Evolutionary conservation across 495 filamentous ascomycete genomes (phyloP), one percentile per base, ranked within the genome.

Genomic region (Collariella sp.): DNA sequence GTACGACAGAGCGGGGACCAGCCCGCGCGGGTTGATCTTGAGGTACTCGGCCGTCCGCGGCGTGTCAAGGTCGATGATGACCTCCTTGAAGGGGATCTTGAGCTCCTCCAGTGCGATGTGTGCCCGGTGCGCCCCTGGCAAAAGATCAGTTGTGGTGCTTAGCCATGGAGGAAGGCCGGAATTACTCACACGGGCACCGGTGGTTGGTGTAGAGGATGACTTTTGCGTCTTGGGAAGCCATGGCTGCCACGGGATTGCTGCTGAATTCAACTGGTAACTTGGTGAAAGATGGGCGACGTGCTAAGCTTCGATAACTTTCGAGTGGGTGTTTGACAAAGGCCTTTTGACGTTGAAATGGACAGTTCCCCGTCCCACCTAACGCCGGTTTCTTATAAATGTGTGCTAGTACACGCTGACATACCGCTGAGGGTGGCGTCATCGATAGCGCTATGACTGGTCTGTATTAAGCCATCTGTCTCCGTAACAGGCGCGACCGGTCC

Each of bases 21-120:
- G 78, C 24, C 89, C 89, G 42, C 87, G 82, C 62, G 88, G 89
- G 71, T 95, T 96, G 65, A 96, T 72, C 45, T 86, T 75, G 4
- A 94, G 79, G 67, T 94, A 95, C 78, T 87, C 90, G n/a, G 80
- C 73, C 46, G 87, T 86, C 10, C 89, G 83, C 0, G 89, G 89
- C 4, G 61, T 76, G 58, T 67, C 61, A 42, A 96, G 76, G 64
- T 90, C 84, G 64, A 95, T 89, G 49, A 81, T 83, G 60, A 89
- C 86, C 60, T 91, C 86, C 57, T 91, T 82, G 58, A 82, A 93
- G 1, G 83, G 78, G 18, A 95, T 63, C 24, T 79, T 76, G 12
- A 89, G 78, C 64, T 89, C 87, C 22, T 78, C 75, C 23, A 95
- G 79, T 7, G 80, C 80, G 42, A 91, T 90, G 63, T 94, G 85